phyloP scores from a whole-genome alignment of 1,284 basidiomycete species.

The Fistulinella cinereoalba region DNA sequence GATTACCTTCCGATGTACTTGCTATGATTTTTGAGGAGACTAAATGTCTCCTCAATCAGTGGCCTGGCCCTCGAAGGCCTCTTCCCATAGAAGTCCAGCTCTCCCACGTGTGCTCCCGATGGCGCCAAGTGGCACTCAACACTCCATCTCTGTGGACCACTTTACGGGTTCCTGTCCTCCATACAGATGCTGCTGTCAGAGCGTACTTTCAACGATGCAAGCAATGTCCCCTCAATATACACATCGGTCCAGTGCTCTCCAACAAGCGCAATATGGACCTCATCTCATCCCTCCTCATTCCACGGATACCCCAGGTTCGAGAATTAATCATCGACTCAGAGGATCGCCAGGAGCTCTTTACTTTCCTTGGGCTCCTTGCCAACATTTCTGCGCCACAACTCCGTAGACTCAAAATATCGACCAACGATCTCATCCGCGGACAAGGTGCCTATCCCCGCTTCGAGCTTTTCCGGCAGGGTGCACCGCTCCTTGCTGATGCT shows the following conservation, averaged over 20 bases:
- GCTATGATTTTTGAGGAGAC: constrained; percentile 35
- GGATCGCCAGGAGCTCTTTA: constrained; percentile 30
- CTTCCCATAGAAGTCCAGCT: constrained; percentile 34
- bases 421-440: constrained; percentile 21
- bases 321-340: constrained; percentile 33
- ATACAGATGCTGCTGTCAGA: constrained; percentile 28
- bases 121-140: constrained; percentile 33
- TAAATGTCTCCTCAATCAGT: constrained; percentile 28
- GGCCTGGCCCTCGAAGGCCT: constrained; percentile 29
- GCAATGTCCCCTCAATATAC: constrained; percentile 31
- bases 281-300: constrained; percentile 26
- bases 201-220: constrained; percentile 30
- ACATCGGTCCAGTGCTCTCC: constrained; percentile 29
- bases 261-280: constrained; percentile 27
- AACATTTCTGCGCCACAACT: constrained; percentile 26
- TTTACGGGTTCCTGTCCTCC: constrained; percentile 34
- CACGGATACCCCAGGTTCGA: constrained; percentile 32
- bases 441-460: constrained; percentile 30
- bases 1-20: constrained; percentile 31
- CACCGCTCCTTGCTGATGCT: constrained; percentile 27
- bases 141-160: constrained; percentile 34
- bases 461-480: constrained; percentile 29
- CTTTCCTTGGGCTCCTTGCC: constrained; percentile 21
- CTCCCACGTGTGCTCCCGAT: constrained; percentile 31
- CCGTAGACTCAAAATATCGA: constrained; percentile 31